phyloP scores from a whole-genome alignment of 176 grass and related monocot species.

The Oropetium thomaeum region DNA sequence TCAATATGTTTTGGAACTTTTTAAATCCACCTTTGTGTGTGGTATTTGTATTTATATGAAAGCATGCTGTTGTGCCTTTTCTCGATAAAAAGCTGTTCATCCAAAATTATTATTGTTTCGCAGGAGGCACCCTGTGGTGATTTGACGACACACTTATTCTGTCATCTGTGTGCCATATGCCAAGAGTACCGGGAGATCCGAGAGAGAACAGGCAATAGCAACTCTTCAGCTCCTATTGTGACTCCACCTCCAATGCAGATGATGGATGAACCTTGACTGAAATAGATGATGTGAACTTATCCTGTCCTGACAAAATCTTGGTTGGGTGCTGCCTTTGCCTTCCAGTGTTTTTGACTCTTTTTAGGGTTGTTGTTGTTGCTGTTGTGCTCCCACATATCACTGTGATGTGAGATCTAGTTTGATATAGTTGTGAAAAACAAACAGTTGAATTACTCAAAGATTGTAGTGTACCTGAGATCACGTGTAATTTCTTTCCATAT shows the following conservation, averaged over 20 bases:
- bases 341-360: conserved; percentile 2
- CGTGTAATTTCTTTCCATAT: neutral
- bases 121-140: conserved; percentile 86
- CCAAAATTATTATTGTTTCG: conserved; percentile 11
- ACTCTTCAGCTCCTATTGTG: conserved; percentile 27
- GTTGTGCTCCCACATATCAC: conserved; percentile 8
- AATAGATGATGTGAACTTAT: neutral
- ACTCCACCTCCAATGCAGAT: conserved; percentile 61
- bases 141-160: conserved; percentile 81
- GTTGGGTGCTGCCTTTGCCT: neutral
- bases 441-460: neutral
- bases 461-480: conserved; percentile 4
- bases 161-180: conserved; percentile 86
- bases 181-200: conserved; percentile 91
- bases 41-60: neutral
- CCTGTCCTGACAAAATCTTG: conserved; percentile 17
- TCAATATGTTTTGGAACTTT: neutral
- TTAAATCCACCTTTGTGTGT: neutral
- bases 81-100: neutral
- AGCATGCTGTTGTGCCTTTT: neutral
- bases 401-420: neutral
- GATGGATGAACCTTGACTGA: conserved; percentile 52
- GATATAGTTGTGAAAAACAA: conserved; percentile 15
- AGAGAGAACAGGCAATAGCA: conserved; percentile 41
- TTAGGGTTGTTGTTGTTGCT: conserved; percentile 12